phyloP scores from a whole-genome alignment of 2,329 filamentous ascomycete species.

The Parastagonospora avenae region DNA sequence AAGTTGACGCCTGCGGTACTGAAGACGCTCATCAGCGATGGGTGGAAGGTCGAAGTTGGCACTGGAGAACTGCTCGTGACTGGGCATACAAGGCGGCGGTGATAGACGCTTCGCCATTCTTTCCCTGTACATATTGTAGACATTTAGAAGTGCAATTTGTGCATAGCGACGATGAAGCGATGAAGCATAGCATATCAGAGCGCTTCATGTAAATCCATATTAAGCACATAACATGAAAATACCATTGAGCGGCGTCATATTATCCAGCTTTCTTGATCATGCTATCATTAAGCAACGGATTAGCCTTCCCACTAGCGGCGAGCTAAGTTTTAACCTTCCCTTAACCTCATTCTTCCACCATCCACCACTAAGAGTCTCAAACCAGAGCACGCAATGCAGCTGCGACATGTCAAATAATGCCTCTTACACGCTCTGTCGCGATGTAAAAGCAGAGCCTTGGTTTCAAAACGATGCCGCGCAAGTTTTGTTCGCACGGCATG shows the following conservation, averaged over 20 bases:
- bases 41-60: slow-evolving; percentile 79
- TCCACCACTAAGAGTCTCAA: background rate
- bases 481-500: slow-evolving; percentile 7
- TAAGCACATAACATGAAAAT: no score
- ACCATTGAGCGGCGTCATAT: no score
- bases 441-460: slow-evolving; percentile 7
- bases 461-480: slow-evolving; percentile 31
- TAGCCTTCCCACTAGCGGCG: background rate
- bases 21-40: slow-evolving; percentile 73
- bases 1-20: slow-evolving; percentile 80
- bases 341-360: background rate
- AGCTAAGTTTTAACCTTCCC: background rate
- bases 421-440: slow-evolving; percentile 14
- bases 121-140: background rate
- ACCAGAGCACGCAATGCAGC: background rate
- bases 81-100: slow-evolving; percentile 55
- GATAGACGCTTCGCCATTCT: no score
- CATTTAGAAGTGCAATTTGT: background rate
- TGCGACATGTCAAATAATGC: slow-evolving; percentile 4
- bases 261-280: no score
- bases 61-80: slow-evolving; percentile 73
- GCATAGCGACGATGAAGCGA: background rate
- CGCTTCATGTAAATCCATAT: no score
- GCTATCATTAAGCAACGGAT: background rate
- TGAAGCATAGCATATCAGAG: no score